A percentile compares a stretch with the other conserved stretches of the same genome.
phyloP scores from a whole-genome alignment of 768 basidiomycete species.

The Suillus fuscotomentosus region DNA sequence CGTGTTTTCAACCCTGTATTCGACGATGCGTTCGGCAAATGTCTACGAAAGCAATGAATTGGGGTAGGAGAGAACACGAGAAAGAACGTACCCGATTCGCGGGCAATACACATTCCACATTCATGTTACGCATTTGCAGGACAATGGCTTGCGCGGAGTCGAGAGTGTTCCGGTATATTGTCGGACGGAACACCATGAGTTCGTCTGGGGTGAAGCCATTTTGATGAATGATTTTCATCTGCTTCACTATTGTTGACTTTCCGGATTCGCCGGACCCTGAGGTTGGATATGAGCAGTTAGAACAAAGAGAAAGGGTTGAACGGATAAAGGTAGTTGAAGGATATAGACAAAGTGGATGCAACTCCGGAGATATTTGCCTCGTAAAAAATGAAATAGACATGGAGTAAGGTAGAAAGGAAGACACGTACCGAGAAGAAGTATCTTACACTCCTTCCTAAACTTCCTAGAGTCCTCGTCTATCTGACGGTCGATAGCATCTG shows the following conservation, averaged over 20 bases:
- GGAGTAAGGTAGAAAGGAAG: slow-evolving; percentile 2
- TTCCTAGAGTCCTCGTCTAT: slow-evolving; percentile 84
- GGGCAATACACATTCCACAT: slow-evolving; percentile 69
- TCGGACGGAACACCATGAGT: slow-evolving; percentile 70
- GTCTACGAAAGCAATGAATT: slow-evolving; percentile 24
- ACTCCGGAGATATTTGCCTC: not conserved
- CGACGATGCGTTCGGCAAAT: slow-evolving; percentile 61
- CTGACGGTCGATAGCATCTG: slow-evolving; percentile 76
- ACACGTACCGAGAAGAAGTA: slow-evolving; percentile 80
- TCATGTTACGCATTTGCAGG: slow-evolving; percentile 82
- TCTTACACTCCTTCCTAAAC: slow-evolving; percentile 89
- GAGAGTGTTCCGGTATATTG: slow-evolving; percentile 83
- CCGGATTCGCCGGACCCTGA: slow-evolving; percentile 93
- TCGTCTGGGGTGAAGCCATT: slow-evolving; percentile 82
- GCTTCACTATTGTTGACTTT: slow-evolving; percentile 95
- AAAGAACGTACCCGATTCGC: slow-evolving; percentile 48
- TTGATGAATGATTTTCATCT: slow-evolving; percentile 99
- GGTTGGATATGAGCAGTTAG: not conserved
- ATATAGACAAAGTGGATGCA: not conserved
- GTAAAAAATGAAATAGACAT: slow-evolving; percentile 11
- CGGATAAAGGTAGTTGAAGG: not conserved
- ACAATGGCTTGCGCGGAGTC: slow-evolving; percentile 88
- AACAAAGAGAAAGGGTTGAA: not conserved
- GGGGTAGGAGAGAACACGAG: rapidly evolving
- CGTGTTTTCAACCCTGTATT: slow-evolving; percentile 47